Percentiles rank a stretch among this genome's conserved stretches.
phyloP scores from a whole-genome alignment of 208 protist species.

The Leishmania tarentolae region DNA sequence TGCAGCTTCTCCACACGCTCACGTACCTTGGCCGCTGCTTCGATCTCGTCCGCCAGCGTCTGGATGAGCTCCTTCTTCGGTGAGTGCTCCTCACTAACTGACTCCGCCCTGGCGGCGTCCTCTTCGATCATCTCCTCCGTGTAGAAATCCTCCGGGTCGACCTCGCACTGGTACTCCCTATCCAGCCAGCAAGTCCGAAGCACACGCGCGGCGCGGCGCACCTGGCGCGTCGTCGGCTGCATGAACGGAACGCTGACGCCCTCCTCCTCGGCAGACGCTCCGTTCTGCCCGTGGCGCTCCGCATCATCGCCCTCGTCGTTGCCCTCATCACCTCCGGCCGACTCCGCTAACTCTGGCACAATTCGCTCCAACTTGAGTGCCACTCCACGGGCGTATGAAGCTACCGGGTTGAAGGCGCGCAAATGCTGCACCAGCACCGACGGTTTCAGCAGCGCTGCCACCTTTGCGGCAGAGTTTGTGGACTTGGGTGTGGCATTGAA shows the following conservation, averaged over 20 bases:
- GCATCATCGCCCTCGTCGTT: slow-evolving; percentile 10
- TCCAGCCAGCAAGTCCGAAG: slow-evolving; percentile 68
- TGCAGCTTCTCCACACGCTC: slow-evolving; percentile 41
- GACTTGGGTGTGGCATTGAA: slow-evolving; percentile 70
- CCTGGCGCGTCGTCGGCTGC: slow-evolving; percentile 71
- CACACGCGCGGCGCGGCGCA: slow-evolving; percentile 68
- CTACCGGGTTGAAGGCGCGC: slow-evolving; percentile 80
- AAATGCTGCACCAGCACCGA: slow-evolving; percentile 70
- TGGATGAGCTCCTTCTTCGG: slow-evolving; percentile 8
- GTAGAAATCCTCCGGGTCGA: slow-evolving; percentile 56
- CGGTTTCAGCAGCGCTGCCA: slow-evolving; percentile 84
- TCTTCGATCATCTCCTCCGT: slow-evolving; percentile 54
- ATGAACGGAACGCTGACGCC: slow-evolving; percentile 39
- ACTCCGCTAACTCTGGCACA: slow-evolving; percentile 25
- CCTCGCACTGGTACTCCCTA: slow-evolving; percentile 62
- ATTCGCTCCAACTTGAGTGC: slow-evolving; percentile 53
- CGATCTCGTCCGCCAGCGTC: slow-evolving; percentile 29
- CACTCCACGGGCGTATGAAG: slow-evolving; percentile 49
- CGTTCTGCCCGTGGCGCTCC: slow-evolving; percentile 24
- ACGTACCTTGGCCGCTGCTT: slow-evolving; percentile 21
- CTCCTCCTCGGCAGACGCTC: slow-evolving; percentile 16
- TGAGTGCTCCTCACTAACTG: slow-evolving; percentile 1
- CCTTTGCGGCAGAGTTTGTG: slow-evolving; percentile 67
- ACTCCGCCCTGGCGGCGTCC: slow-evolving; percentile 26
- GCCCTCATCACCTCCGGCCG: slow-evolving; percentile 17